Base-by-base conservation (phyloP, 768 basidiomycete genomes). In the Pleurotus eryngii region DNA sequence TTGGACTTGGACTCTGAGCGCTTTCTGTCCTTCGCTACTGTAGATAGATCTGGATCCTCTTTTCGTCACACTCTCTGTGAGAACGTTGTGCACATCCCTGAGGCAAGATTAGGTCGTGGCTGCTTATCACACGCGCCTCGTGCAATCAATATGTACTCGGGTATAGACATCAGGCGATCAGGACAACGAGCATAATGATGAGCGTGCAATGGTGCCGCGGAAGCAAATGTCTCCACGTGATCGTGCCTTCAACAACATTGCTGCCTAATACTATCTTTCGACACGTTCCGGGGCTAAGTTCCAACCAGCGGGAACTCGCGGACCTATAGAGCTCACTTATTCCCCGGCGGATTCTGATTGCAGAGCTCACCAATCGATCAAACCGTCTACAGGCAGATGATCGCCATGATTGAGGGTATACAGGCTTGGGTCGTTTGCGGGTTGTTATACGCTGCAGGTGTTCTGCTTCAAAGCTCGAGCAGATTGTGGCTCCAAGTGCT, bases 1-100 rank as follows among this genome's bases (percentile, higher is more conserved):
- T 22, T 40, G 18, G 20, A 40, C 18, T 5, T 54, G 38, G 51
- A 15, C 35, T 54, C 20, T 7, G 20, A 17, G n/a, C 35, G 49
- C 38, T n/a, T 18, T 38, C 17, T 17, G 17, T 18, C 38, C 24
- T 26, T 49, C 3, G 15, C 47, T 20, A 24, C 17, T 38, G 15
- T 26, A n/a, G 27, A 51, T 51, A 9, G 51, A 54, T 54, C 51
- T 54, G 51, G 51, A 54, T 54, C 51, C 37, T 9, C 42, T 24
- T 12, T 54, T 42, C 18, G 51, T 39, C 49, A 51, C 30, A 39
- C 30, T 17, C 38, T 35, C 30, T 35, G 11, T 35, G 43, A 35
- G 35, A 37, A 50, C 17, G 49, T 37, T 35, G 30, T 35, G 30
- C 9, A n/a, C 20, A 45, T 45, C 51, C 37, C 39, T 40, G 51